Conservation (phyloP, 768 basidiomycete genomes). For the Leccinellum albellum region DNA sequence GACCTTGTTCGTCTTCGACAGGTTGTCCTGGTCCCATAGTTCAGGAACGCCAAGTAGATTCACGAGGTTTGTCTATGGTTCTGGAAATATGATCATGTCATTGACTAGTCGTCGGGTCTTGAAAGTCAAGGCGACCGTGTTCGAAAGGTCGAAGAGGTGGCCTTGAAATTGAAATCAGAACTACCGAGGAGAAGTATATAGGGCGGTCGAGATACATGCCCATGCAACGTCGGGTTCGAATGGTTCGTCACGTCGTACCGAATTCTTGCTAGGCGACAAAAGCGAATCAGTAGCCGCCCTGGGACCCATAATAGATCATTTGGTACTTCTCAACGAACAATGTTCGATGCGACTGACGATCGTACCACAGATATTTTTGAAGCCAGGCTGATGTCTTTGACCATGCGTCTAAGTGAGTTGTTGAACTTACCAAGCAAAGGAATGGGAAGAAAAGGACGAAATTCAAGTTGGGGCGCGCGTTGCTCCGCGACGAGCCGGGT, state of each 20-base stretch:
- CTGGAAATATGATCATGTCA: not conserved
- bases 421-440: too few relatives aligned
- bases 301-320: too few relatives aligned
- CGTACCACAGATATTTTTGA: not conserved
- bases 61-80: not conserved
- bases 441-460: not conserved
- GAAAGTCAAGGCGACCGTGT: not conserved
- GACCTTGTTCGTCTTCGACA: slow-evolving; percentile 14
- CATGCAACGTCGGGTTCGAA: not conserved
- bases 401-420: too few relatives aligned
- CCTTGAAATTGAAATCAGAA: not conserved
- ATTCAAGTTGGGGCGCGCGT: not conserved
- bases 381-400: not conserved
- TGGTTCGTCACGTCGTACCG: not conserved
- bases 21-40: not conserved
- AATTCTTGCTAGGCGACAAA: too few relatives aligned
- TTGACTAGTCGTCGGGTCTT: not conserved
- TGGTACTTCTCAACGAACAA: not conserved
- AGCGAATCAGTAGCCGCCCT: too few relatives aligned
- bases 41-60: not conserved
- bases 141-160: not conserved
- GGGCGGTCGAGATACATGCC: slow-evolving; percentile 3
- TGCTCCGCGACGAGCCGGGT: too few relatives aligned
- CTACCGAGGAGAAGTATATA: not conserved
- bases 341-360: not conserved